A percentile compares a stretch with the other conserved stretches of the same genome.
phyloP scores from a whole-genome alignment of 1,284 basidiomycete species.

The Ceraceosorus bombacis region DNA sequence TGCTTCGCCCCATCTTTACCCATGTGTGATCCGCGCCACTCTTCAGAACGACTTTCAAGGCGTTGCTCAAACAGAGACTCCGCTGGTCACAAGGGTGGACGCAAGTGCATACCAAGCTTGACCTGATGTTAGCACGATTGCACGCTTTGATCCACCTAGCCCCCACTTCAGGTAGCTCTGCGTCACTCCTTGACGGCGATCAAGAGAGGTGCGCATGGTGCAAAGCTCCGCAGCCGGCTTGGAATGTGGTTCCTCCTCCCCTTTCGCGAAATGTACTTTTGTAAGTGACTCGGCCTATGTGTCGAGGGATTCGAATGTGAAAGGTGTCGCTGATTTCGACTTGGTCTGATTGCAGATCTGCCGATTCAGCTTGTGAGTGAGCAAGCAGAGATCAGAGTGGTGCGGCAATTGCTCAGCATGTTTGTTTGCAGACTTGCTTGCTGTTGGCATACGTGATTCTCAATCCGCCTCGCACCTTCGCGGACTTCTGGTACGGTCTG shows the following conservation, averaged over 20 bases:
- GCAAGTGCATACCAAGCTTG: no score
- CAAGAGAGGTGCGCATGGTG: slow-evolving; percentile 29
- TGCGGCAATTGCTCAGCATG: slow-evolving; percentile 4
- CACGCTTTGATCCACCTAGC: no score
- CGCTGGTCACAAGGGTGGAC: slow-evolving; percentile 44
- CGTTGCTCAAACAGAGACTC: slow-evolving; percentile 35
- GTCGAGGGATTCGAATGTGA: no score
- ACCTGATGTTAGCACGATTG: no score
- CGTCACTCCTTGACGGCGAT: slow-evolving; percentile 30
- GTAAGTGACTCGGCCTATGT: no score
- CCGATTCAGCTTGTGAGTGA: no score
- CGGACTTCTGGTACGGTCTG: no score
- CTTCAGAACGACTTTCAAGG: slow-evolving; percentile 18
- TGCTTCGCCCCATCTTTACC: no score
- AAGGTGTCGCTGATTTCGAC: no score
- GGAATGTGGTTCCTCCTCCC: slow-evolving; percentile 34
- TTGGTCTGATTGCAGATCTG: no score
- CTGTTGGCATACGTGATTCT: slow-evolving; percentile 24
- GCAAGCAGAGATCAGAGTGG: no score
- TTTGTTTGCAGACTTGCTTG: slow-evolving; percentile 22
- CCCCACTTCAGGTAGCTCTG: slow-evolving; percentile 26
- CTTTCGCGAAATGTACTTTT: slow-evolving; percentile 36
- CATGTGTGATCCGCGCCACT: no score
- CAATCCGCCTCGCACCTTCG: slow-evolving; percentile 4
- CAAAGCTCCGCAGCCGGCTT: slow-evolving; percentile 24